Base-by-base conservation (phyloP, 176 grass and related monocot genomes). In the Themeda triandra region DNA sequence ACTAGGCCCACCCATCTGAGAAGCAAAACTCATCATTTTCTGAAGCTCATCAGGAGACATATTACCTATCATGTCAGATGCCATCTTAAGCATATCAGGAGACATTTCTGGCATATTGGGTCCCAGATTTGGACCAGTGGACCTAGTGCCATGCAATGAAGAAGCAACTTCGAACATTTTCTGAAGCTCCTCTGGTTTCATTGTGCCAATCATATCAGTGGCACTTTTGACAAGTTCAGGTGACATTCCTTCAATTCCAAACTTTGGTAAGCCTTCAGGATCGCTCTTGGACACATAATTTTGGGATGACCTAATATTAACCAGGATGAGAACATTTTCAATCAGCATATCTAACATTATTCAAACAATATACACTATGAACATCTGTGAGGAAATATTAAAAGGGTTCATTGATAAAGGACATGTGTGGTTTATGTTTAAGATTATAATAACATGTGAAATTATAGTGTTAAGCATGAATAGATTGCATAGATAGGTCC, bases 131-230 rank as follows among this genome's bases (percentile, higher is more conserved):
- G 87, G 80, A 92, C 56, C 83, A 88, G 21, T 36, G 1, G 92
- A 71, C 24, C 67, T 83, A 46, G 79, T 90, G 41, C 49, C 91
- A 73, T 89, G 90, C 76, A 95, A 85, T 51, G 93, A 96, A 78
- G 91, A 94, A 88, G 91, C 91, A 30, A 77, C 85, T 85, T 96
- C 83, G 37, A 99, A 92, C 91, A 96, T 94, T 87, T 92, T 92
- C 82, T 96, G 91, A 73, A 96, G 89, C 75, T 99, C 96, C 45
- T 99, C 93, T 24, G 96, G 93, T 72, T 90, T 92, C 96, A 99
- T 99, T 23, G 86, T 88, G 82, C 88, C 76, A 33, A 99, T 86
- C 90, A 93, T 99, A 73, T 92, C 76, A 0, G 77, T 89, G 73
- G 96, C 93, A 54, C 86, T 92, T 94, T 96, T 95, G 27, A 96